phyloP scores from a whole-genome alignment of 192 early-diverging fungal genomes.

The Podila epicladia region DNA sequence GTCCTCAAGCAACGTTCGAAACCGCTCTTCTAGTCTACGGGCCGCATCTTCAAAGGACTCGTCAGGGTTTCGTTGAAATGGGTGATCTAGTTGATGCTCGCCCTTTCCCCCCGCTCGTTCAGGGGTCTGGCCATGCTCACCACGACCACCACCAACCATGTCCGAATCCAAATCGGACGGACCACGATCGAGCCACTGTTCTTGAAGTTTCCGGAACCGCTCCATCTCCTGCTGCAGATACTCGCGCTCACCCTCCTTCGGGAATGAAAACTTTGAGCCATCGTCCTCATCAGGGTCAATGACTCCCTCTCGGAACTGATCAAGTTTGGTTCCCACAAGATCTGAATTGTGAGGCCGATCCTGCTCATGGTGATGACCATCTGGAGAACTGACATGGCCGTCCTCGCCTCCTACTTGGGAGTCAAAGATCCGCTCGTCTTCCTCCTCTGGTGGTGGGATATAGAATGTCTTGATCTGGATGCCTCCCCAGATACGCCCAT shows the following conservation, averaged over 20 bases:
- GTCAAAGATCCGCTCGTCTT: background rate
- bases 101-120: too few relatives aligned
- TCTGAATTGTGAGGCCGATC: background rate
- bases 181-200: background rate
- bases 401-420: background rate
- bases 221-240: background rate
- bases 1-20: too few relatives aligned
- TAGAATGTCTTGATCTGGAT: background rate
- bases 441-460: background rate
- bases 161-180: background rate
- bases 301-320: constrained; percentile 39
- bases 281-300: constrained; percentile 6
- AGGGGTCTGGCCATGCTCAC: too few relatives aligned
- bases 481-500: background rate
- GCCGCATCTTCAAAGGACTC: too few relatives aligned
- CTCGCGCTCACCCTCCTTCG: background rate
- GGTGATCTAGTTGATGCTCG: too few relatives aligned
- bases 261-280: background rate
- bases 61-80: too few relatives aligned
- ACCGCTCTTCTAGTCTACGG: too few relatives aligned
- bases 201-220: background rate
- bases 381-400: background rate
- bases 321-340: constrained; percentile 17
- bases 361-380: background rate
- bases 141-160: too few relatives aligned